Evolutionary conservation across 257 asterid genomes (phyloP).

Genomic region (Lycium barbarum): DNA sequence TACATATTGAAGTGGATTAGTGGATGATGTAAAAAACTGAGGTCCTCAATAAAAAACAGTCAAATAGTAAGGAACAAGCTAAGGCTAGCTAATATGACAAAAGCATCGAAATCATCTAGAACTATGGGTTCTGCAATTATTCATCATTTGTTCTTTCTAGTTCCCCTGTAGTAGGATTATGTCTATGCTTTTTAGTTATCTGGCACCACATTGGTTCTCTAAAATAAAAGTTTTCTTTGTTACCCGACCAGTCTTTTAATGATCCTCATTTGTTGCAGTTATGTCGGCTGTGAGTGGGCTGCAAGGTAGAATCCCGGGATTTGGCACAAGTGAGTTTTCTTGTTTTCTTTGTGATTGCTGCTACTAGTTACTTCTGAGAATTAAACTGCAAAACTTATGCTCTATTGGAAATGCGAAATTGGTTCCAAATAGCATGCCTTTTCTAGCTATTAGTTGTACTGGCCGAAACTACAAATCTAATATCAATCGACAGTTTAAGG

Average conservation of each 20-base stretch:
- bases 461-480: not conserved
- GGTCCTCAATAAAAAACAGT: not conserved
- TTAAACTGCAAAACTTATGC: not conserved
- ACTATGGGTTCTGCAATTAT: not conserved
- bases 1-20: not conserved
- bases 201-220: slow-evolving; percentile 5
- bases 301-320: slow-evolving; percentile 83
- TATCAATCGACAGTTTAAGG: not conserved
- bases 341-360: slow-evolving; percentile 22
- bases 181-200: not conserved
- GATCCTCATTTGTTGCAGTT: slow-evolving; percentile 60
- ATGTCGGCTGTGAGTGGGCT: slow-evolving; percentile 98
- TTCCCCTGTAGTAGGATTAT: slow-evolving; percentile 3
- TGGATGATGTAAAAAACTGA: slow-evolving; percentile 21
- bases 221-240: not conserved
- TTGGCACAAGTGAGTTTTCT: slow-evolving; percentile 73
- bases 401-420: not conserved
- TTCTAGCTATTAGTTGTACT: not conserved
- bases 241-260: slow-evolving; percentile 8
- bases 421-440: not conserved
- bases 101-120: not conserved
- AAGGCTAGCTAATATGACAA: not conserved
- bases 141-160: not conserved
- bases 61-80: not conserved
- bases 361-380: slow-evolving; percentile 16